These are phyloP conservation scores for Fusarium secorum DNA, from an alignment of 2,329 filamentous ascomycete species.

Conservation along the genomic window DNA sequence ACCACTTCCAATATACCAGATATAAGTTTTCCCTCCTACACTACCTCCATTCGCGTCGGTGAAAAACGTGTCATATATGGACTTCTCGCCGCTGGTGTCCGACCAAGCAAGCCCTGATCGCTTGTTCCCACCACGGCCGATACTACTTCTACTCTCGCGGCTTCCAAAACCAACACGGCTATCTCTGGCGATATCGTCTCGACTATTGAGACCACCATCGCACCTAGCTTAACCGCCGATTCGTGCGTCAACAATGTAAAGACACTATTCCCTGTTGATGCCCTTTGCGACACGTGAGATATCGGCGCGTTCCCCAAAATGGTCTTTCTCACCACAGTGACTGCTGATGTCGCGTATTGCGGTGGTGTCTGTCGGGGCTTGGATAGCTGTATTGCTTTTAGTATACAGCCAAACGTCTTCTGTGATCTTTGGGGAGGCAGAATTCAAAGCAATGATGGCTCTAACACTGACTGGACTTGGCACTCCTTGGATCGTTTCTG, in stretches of 20 bases:
- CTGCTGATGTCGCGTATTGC: not conserved
- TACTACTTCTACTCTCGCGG: no score
- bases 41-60: no score
- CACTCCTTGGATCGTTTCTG: not conserved
- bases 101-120: no score
- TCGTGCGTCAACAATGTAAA: not conserved
- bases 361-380: fast-evolving
- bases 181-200: no score
- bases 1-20: no score
- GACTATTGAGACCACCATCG: fast-evolving
- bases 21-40: no score
- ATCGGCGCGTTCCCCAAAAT: fast-evolving
- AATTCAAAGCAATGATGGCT: fast-evolving
- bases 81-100: no score
- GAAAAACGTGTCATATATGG: no score
- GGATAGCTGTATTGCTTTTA: not conserved
- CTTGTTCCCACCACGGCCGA: no score
- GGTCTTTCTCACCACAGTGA: fast-evolving
- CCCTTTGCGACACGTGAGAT: not conserved
- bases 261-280: not conserved
- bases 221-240: not conserved
- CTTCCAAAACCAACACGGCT: no score
- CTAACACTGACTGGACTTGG: fast-evolving
- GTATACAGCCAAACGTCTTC: not conserved
- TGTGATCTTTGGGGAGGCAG: not conserved